phyloP scores from a whole-genome alignment of 2,329 filamentous ascomycete species.

The Emmonsia crescens region DNA sequence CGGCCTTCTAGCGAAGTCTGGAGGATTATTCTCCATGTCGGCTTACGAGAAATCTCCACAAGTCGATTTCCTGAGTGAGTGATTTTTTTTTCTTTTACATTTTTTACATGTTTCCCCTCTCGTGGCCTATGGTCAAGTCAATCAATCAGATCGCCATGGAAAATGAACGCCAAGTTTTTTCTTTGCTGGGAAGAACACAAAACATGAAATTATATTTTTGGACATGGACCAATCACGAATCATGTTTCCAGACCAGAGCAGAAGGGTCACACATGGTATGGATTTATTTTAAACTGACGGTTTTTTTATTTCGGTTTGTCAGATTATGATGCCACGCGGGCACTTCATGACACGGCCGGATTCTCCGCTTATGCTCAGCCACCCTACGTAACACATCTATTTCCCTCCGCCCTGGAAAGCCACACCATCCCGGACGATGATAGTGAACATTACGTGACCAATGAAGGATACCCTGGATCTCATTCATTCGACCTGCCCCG shows the following conservation, averaged over 20 bases:
- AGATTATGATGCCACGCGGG: constrained; percentile 30
- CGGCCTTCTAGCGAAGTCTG: constrained; percentile 45
- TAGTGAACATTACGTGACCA: constrained; percentile 29
- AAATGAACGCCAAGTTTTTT: no score
- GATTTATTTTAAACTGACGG: constrained; percentile 6
- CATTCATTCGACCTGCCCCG: constrained; percentile 50
- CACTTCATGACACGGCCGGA: constrained; percentile 30
- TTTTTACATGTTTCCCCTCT: background rate
- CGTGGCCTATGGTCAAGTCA: background rate
- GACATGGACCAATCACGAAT: background rate
- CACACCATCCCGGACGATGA: constrained; percentile 32
- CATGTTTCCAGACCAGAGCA: background rate
- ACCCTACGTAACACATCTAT: constrained; percentile 30
- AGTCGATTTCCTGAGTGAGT: constrained; percentile 73
- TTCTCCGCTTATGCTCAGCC: constrained; percentile 31
- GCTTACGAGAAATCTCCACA: constrained; percentile 67
- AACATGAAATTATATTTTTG: background rate
- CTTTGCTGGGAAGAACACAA: background rate
- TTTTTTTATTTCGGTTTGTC: constrained; percentile 4
- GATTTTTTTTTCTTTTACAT: constrained; percentile 3
- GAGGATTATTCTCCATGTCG: constrained; percentile 65
- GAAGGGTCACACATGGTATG: background rate
- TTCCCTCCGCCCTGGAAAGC: constrained; percentile 32
- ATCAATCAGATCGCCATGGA: background rate
- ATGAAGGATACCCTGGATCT: constrained; percentile 27